Evolutionary conservation across 768 basidiomycete species (phyloP), one percentile per base, ranked within the genome.

Genomic region (Pleurotus djamor): DNA sequence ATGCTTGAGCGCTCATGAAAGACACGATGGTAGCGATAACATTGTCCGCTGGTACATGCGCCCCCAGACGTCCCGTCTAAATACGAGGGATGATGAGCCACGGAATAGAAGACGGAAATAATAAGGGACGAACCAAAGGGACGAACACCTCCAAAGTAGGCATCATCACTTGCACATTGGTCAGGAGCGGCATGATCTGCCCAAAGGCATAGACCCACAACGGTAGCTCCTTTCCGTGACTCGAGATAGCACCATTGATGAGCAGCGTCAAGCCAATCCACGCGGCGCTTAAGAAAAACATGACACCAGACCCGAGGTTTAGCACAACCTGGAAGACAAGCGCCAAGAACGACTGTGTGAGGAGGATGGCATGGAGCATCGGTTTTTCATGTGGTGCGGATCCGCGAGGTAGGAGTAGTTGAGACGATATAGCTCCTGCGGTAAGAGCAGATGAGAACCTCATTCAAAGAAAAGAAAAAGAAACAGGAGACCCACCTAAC

Each of bases 101-200:
- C 38, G 35, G 48, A 10, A 34, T 16, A 8, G 5, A 4, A 13
- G 44, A 38, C 38, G n/a, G 16, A 50, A 59, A 37, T 9, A 45
- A 50, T 5, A 10, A 16, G 56, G n/a, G 5, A 72, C 83, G 54
- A 62, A 91, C 91, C 66, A 97, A 72, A 5, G 96, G 96, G 0
- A 96, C 92, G 66, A 98, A 97, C 17, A 98, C 89, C 48, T 96
- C 91, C 45, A 92, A 65, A 3, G 89, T 84, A 4, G 85, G 79
- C 44, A 82, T 69, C 41, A 85, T 67, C 36, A 91, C 67, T 64
- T 90, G 78, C 0, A 80, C 72, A 17, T 89, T 87, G 0, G 81
- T 76, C 8, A 85, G 66, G 28, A 91, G 69, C 6, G 85, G 86
- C 45, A 83, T 67, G 9, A 75, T 59, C 72, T 84, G 81, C 0